Conservation (phyloP, 257 asterid genomes). For the Phtheirospermum japonicum region DNA sequence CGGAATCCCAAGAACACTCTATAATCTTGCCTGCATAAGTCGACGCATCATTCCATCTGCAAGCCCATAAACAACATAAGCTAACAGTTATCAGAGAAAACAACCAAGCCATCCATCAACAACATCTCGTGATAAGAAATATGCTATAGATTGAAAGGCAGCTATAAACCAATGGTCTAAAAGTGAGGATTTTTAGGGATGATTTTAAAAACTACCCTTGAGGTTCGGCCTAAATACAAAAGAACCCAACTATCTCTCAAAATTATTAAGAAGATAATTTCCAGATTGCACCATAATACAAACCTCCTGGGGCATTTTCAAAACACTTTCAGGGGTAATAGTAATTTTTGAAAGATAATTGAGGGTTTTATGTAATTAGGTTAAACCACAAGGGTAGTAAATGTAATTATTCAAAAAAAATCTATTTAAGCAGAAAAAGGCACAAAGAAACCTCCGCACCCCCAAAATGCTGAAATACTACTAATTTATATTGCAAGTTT, state of each 20-base stretch:
- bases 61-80: too few species aligned
- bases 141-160: neutral
- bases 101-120: neutral
- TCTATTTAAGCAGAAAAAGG: too few species aligned
- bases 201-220: too few species aligned
- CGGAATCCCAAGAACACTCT: slow-evolving; percentile 81
- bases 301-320: too few species aligned
- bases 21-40: slow-evolving; percentile 72
- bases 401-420: neutral
- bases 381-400: neutral
- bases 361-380: neutral
- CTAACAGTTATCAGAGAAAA: neutral
- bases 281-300: neutral
- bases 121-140: neutral
- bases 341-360: neutral
- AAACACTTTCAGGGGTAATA: neutral
- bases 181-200: slow-evolving; percentile 2
- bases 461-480: neutral
- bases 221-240: neutral
- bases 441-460: too few species aligned
- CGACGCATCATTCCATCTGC: slow-evolving; percentile 64
- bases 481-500: neutral
- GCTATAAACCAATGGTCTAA: neutral
- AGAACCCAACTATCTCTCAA: neutral
- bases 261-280: neutral